phyloP scores from a whole-genome alignment of 2,329 filamentous ascomycete species.

The Ceratocystis colombiana region DNA sequence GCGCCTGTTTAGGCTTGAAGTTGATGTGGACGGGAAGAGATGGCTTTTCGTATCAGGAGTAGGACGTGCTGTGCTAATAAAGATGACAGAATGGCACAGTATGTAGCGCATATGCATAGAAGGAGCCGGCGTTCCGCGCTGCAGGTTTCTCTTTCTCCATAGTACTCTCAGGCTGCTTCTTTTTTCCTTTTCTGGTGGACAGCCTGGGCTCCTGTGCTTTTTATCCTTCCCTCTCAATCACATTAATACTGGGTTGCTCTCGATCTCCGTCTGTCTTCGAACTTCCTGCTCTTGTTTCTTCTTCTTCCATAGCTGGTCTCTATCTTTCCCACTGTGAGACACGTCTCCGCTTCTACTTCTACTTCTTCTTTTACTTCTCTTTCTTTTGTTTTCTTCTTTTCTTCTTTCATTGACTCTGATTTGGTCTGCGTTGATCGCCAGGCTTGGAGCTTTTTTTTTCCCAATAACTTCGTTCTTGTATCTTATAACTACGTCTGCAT shows the following conservation, averaged over 20 bases:
- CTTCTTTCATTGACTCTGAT: not conserved
- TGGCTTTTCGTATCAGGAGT: not conserved
- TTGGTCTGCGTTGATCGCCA: not conserved
- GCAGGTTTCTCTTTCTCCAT: not conserved
- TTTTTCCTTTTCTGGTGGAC: not conserved
- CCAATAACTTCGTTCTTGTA: conserved; percentile 27
- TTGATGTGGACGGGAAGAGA: not conserved
- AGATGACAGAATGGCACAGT: not conserved
- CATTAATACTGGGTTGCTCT: conserved; percentile 4
- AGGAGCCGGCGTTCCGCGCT: conserved; percentile 1
- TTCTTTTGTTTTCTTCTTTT: conserved; percentile 25
- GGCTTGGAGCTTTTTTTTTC: not conserved
- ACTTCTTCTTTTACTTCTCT: conserved; percentile 29
- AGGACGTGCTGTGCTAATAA: not conserved
- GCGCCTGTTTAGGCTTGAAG: not conserved
- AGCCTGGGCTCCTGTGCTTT: not conserved
- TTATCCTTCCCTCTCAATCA: no score
- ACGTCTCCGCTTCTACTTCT: conserved; percentile 30
- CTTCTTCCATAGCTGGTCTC: conserved; percentile 30
- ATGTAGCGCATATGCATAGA: no score
- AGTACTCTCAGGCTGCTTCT: not conserved
- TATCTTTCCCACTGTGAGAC: conserved; percentile 25
- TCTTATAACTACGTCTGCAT: conserved; percentile 22
- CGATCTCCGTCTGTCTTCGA: not conserved
- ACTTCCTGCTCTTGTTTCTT: not conserved